A percentile compares a stretch with the other conserved stretches of the same genome.
Conservation (phyloP, 176 grass and related monocot genomes). For the Urochloa ruziziensis region DNA sequence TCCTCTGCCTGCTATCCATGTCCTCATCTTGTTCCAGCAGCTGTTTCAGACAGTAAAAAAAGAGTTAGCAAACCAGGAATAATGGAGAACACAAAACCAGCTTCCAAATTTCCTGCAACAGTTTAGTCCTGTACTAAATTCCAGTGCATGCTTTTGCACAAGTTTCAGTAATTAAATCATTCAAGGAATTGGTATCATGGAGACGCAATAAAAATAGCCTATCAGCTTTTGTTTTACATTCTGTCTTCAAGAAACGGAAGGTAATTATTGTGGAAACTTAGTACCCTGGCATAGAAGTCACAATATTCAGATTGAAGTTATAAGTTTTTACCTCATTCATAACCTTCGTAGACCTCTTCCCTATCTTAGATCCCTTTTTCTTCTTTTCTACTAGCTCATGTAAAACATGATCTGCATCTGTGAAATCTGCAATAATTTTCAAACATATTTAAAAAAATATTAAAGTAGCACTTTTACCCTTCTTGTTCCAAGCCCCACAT, state of each 20-base stretch:
- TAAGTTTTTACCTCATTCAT: conserved; percentile 61
- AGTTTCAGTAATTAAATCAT: background rate
- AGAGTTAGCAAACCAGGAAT: background rate
- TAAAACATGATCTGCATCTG: conserved; percentile 51
- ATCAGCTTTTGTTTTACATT: background rate
- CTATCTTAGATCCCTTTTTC: conserved; percentile 39
- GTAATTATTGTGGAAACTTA: background rate
- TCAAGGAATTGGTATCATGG: background rate
- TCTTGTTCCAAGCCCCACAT: background rate
- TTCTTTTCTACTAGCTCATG: conserved; percentile 44
- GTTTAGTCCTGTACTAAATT: background rate
- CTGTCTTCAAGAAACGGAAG: background rate
- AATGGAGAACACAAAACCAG: background rate
- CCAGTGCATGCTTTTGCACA: background rate
- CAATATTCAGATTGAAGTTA: background rate
- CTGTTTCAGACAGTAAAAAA: conserved; percentile 30
- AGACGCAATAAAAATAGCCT: background rate
- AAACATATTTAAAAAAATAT: background rate
- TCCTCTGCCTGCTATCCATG: conserved; percentile 8
- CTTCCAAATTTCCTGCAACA: background rate
- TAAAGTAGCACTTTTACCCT: background rate
- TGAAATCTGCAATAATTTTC: conserved; percentile 34
- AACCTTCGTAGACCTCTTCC: conserved; percentile 64
- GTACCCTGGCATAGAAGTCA: background rate
- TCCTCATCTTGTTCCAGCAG: conserved; percentile 49